Evolutionary conservation across 768 basidiomycete genomes (phyloP).

Genomic region (Inosperma sp.): DNA sequence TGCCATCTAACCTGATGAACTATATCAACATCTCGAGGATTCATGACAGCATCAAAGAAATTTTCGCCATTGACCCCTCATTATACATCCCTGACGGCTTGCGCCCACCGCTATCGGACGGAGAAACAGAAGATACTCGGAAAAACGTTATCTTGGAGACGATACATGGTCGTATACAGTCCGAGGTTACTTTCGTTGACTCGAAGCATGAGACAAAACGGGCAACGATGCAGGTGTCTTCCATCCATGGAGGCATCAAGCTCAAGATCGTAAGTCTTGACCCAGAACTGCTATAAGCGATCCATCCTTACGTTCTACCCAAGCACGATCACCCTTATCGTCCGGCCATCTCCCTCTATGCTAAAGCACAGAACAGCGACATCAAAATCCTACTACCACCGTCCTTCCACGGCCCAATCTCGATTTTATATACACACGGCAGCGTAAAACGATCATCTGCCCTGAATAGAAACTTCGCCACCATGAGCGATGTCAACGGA

Average conservation of each 20-base stretch:
- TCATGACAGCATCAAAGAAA: conserved; percentile 27
- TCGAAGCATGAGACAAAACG: conserved; percentile 14
- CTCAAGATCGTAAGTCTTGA: conserved; percentile 27
- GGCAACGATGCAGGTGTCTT: conserved; percentile 25
- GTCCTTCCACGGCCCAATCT: conserved; percentile 37
- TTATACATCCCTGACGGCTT: conserved; percentile 26
- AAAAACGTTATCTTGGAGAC: conserved; percentile 30
- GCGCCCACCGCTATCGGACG: conserved; percentile 22
- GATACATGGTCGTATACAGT: conserved; percentile 26
- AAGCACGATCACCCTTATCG: conserved; percentile 20
- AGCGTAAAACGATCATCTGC: conserved; percentile 32
- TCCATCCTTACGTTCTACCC: not conserved
- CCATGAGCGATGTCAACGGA: conserved; percentile 29
- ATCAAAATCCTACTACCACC: conserved; percentile 36
- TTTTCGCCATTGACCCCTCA: conserved; percentile 27
- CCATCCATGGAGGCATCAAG: conserved; percentile 27
- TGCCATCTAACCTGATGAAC: conserved; percentile 23
- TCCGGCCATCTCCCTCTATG: conserved; percentile 25
- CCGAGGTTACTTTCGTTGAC: conserved; percentile 22
- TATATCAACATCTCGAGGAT: conserved; percentile 24
- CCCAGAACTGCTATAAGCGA: not conserved
- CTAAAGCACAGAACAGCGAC: conserved; percentile 28
- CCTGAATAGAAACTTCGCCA: conserved; percentile 27
- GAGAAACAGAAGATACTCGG: conserved; percentile 24
- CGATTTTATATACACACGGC: conserved; percentile 31